Conservation (phyloP, 192 early-diverging fungal species). For the Coemansia aciculifera region DNA sequence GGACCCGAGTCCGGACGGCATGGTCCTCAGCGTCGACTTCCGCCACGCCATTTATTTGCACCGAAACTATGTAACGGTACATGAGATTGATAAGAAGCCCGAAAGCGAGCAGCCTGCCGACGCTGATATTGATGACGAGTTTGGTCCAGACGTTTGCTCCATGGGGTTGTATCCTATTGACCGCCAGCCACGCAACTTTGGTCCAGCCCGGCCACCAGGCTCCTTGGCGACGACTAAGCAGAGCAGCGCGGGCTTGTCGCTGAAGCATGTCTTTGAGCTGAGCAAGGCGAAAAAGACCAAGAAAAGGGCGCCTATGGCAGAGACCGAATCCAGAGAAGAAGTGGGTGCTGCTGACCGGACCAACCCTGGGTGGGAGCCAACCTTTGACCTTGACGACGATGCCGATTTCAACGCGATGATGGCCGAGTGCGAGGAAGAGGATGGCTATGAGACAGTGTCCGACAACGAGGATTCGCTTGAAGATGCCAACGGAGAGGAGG, state of each 20-base stretch:
- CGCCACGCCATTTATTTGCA: slow-evolving; percentile 26
- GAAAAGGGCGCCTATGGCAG: neutral
- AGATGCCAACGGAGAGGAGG: neutral
- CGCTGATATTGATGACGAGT: neutral
- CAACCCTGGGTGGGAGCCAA: neutral
- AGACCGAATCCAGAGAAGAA: too few relatives aligned
- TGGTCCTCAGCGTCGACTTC: slow-evolving; percentile 41
- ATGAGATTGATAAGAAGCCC: slow-evolving; percentile 15
- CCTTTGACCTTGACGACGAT: neutral
- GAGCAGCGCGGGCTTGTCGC: neutral
- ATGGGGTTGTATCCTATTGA: slow-evolving; percentile 41
- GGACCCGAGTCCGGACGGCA: slow-evolving; percentile 22
- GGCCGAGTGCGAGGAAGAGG: neutral
- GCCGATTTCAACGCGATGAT: neutral
- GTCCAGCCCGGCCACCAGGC: neutral
- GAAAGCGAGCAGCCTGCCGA: neutral
- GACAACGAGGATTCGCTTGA: neutral
- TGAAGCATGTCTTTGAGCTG: neutral
- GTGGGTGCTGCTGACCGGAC: neutral
- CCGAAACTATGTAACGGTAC: slow-evolving; percentile 26
- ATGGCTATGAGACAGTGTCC: neutral
- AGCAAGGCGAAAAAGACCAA: neutral
- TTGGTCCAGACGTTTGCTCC: slow-evolving; percentile 12
- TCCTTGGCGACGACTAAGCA: neutral
- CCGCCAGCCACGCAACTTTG: neutral